Evolutionary conservation across 805 yeast species (phyloP), one percentile per base, ranked within the genome.

Genomic region (Wickerhamiella brachini): DNA sequence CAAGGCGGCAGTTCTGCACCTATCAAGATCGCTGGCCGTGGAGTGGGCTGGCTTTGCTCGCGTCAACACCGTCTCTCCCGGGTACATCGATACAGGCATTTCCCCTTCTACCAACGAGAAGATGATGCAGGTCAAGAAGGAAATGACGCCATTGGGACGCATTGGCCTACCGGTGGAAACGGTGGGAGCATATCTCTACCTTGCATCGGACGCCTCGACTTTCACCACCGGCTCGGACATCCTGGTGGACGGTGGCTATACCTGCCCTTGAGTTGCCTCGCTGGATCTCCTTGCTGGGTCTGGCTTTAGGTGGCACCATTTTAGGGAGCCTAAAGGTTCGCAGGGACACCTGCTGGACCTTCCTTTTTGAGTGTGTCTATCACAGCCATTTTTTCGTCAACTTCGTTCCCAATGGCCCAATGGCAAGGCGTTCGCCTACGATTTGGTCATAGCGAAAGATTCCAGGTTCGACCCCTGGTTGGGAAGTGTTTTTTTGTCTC

Each of bases 31-130:
- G 1, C 70, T 86, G 56, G 90, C 95, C 15, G 79, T 86, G 42
- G 95, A 86, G 69, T 86, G 90, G 89, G 79, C 88, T n/a, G 77
- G 80, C 1, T 83, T 83, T 61, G 94, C 90, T n/a, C 76, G 95
- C 58, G 90, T 81, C 53, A 85, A 85, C 71, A 72, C 85, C 26
- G 76, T 85, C 26, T 79, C 87, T 13, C 95, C 95, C 18, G 95
- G 95, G n/a, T 85, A 85, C 71, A 82, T 85, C 54, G 76, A 75
- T 53, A 83, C 94, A 8, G 86, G 81, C 54, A 72, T 85, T 56
- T 72, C 80, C 5, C 72, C 70, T 55, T 69, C 69, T 47, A 62
- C 74, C 5, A 74, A 76, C 26, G 59, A 62, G 46, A 76, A 74
- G 42, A 68, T 71, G 52, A 70, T 69, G 56, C 65, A 66, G 41